Evolutionary conservation across 352 stramenopile genomes (phyloP), one percentile per base, ranked within the genome.

Genomic region (Pythium sukuiense): DNA sequence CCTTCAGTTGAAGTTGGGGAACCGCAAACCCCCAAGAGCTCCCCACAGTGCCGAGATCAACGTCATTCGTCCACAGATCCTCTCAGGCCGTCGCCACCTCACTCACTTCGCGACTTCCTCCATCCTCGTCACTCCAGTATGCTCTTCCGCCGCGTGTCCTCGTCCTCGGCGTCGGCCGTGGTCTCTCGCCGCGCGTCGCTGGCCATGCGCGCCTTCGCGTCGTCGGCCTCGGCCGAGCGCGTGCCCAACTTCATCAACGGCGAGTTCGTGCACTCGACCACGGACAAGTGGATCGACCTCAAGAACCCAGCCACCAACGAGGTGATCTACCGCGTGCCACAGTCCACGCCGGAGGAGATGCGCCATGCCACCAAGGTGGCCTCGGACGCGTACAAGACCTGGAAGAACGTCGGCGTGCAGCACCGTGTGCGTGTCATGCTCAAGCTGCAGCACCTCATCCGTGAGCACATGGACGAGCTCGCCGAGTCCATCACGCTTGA

Each of bases 361-460:
- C 70, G 90, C 41, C 64, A 80, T 59, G 93, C 97, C 37, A 86
- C 96, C 0, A 74, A 84, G 20, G 74, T 81, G 9, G 87, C 90
- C 20, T 76, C 83, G 1, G 73, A 82, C 27, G 96, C 96, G 14
- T 99, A 97, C 80, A 88, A 90, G 63, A 87, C 81, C 26, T 99
- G 97, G 97, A 92, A 88, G 63, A 83, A 96, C 30, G 92, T 98
- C 46, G 90, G 97, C 35, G 81, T 99, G 41, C 93, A 98, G 77
- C 90, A 97, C 64, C 86, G 96, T 41, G 87, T 97, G 76, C 88
- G 95, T 39, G 79, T 99, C 49, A 98, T 99, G 92, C 81, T 99
- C 70, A 97, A 99, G 79, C 89, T 98, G 57, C 94, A 99, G 79
- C 73, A 92, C 26, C 77, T 99, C n/a, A 97, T 99, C 69, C 92